A percentile compares a stretch with the other conserved stretches of the same genome.
Evolutionary conservation across 257 asterid species (phyloP).

Genomic region (Nicotiana tomentosiformis): DNA sequence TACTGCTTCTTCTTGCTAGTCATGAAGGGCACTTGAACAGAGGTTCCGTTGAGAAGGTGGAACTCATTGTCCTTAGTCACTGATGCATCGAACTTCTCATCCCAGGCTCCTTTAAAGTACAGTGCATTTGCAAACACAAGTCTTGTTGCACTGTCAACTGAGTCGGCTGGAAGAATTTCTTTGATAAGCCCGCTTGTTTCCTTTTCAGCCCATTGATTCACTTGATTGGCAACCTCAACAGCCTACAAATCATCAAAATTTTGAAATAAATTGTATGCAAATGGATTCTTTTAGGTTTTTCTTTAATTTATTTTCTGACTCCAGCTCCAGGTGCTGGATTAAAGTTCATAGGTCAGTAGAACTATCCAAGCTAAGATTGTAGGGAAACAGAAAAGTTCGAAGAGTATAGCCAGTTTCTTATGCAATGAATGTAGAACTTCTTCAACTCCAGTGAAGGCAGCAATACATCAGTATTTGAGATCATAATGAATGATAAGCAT

Average conservation of each 20-base stretch:
- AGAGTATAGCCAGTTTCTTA: neutral
- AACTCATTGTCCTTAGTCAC: slow-evolving; percentile 21
- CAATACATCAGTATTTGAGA: neutral
- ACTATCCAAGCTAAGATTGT: neutral
- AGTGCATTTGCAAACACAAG: slow-evolving; percentile 35
- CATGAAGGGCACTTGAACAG: slow-evolving; percentile 31
- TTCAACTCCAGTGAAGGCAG: neutral
- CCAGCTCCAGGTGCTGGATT: neutral
- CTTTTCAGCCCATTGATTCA: slow-evolving; percentile 35
- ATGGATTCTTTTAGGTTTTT: neutral
- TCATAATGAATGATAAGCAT: neutral
- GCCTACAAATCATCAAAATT: slow-evolving; percentile 10
- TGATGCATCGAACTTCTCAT: slow-evolving; percentile 25
- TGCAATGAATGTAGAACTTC: neutral
- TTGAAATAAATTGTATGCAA: neutral
- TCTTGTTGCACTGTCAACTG: slow-evolving; percentile 18
- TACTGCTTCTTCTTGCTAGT: slow-evolving; percentile 22
- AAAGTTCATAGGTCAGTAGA: neutral
- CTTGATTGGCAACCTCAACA: slow-evolving; percentile 25
- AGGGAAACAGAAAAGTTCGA: neutral
- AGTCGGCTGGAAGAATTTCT: slow-evolving; percentile 28
- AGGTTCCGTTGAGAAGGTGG: slow-evolving; percentile 28
- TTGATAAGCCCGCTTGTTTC: slow-evolving; percentile 32
- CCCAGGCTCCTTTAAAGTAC: slow-evolving; percentile 36
- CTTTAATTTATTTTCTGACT: neutral